phyloP scores from a whole-genome alignment of 768 basidiomycete species.

The Phylloporus scabripes region DNA sequence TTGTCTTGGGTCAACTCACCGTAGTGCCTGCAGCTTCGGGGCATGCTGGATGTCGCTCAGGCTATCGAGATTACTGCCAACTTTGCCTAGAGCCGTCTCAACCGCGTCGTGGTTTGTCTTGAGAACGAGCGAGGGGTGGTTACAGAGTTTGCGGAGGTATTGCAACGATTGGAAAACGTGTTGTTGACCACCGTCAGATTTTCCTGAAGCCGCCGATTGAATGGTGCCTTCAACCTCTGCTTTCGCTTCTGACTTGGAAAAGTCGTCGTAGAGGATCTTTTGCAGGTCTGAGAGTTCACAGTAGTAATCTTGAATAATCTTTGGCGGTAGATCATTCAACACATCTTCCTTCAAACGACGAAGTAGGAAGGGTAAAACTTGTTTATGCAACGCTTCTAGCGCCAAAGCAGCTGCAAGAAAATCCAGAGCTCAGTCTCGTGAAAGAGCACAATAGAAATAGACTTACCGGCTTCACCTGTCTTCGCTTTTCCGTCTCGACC shows the following conservation, averaged over 20 bases:
- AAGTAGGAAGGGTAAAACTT: constrained; percentile 96
- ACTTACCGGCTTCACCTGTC: constrained; percentile 87
- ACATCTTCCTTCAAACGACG: constrained; percentile 98
- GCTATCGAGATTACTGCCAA: constrained; percentile 39
- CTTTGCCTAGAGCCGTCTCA: constrained; percentile 50
- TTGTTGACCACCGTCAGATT: constrained; percentile 48
- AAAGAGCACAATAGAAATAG: neutral
- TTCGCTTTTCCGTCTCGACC: constrained; percentile 95
- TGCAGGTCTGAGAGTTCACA: constrained; percentile 95
- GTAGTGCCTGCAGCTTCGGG: constrained; percentile 87
- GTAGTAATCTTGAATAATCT: constrained; percentile 99
- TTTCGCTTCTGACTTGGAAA: constrained; percentile 72
- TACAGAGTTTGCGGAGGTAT: constrained; percentile 95
- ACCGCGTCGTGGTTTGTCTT: constrained; percentile 63
- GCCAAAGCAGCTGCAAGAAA: constrained; percentile 73
- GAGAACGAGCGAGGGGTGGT: constrained; percentile 90
- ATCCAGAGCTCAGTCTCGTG: neutral
- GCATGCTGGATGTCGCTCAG: constrained; percentile 85
- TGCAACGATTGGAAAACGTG: constrained; percentile 98
- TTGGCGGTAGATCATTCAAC: constrained; percentile 89
- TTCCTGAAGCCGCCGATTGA: constrained; percentile 34
- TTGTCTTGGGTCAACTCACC: constrained; percentile 43
- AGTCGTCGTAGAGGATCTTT: constrained; percentile 92
- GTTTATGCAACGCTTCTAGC: constrained; percentile 94
- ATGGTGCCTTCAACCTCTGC: constrained; percentile 61